Conservation (phyloP, 2,329 filamentous ascomycete genomes). For the Fusarium nelsonii region DNA sequence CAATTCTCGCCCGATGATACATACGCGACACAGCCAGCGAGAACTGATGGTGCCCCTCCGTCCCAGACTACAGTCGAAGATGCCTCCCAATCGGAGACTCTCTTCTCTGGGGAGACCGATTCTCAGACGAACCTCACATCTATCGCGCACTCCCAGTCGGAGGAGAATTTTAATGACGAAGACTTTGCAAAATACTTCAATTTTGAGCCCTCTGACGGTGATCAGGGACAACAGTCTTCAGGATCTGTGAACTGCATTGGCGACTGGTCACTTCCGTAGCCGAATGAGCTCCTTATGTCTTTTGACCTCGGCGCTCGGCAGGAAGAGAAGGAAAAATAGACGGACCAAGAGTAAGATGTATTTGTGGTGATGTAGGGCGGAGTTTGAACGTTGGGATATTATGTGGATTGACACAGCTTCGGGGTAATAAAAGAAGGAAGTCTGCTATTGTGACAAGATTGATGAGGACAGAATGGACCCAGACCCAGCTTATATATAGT, state of each 20-base stretch:
- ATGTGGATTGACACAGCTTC: background rate
- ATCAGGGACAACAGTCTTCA: background rate
- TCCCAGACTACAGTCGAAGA: background rate
- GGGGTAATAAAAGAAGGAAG: background rate
- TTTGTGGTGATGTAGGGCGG: background rate
- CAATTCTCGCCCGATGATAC: background rate
- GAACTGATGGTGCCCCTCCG: background rate
- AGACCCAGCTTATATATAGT: background rate
- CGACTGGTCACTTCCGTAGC: background rate
- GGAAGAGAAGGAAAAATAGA: no score
- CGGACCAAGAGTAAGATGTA: no score
- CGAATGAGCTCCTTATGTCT: background rate
- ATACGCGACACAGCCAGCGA: background rate
- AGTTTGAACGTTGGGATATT: background rate
- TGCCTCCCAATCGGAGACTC: background rate
- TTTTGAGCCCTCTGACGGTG: rapidly evolving
- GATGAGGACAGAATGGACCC: background rate
- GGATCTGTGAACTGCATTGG: background rate
- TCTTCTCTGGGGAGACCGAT: background rate
- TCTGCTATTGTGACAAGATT: background rate
- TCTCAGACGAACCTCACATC: background rate
- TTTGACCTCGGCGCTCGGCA: background rate
- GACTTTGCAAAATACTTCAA: no score
- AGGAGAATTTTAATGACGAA: background rate
- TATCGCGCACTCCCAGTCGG: background rate